Percentiles rank a stretch among this genome's conserved stretches.
These are phyloP conservation scores for Geotrichum phurueaensis DNA, from an alignment of 1,139 yeast genomes.

Conservation along the genomic window DNA sequence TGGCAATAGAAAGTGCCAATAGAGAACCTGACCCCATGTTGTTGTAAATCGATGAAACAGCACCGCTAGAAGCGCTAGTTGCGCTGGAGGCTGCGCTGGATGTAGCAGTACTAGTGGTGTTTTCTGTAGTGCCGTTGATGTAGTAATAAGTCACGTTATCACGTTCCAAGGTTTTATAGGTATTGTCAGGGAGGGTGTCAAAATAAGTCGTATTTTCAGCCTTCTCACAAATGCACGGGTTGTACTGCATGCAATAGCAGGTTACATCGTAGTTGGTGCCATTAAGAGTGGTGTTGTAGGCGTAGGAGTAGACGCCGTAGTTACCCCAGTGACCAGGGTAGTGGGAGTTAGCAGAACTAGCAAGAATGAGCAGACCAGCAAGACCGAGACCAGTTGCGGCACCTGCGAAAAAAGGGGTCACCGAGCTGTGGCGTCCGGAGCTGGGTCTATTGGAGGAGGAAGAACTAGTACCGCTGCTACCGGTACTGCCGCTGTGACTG, in stretches of 20 bases:
- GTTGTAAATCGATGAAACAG: background rate
- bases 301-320: conserved; percentile 22
- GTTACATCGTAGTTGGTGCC: conserved; percentile 23
- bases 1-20: conserved; percentile 3
- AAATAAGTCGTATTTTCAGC: conserved; percentile 21
- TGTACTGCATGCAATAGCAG: conserved; percentile 24
- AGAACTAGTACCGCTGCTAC: conserved; percentile 7
- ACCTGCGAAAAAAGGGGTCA: conserved; percentile 24
- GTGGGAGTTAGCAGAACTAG: conserved; percentile 12
- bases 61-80: no score
- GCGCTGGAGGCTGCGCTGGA: background rate
- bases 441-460: conserved; percentile 5
- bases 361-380: conserved; percentile 16
- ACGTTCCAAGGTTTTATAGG: conserved; percentile 4
- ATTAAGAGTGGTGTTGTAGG: conserved; percentile 23
- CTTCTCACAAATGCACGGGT: conserved; percentile 27
- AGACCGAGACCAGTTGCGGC: conserved; percentile 24
- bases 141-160: conserved; percentile 15
- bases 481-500: conserved; percentile 7
- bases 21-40: conserved; percentile 4
- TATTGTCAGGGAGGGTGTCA: conserved; percentile 20
- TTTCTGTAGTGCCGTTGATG: conserved; percentile 25
- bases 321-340: conserved; percentile 28
- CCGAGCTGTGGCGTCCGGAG: conserved; percentile 14
- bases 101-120: conserved; percentile 4